A percentile compares a stretch with the other conserved stretches of the same genome.
Evolutionary conservation across 169 alveolate genomes (phyloP).

Genomic region (Eimeria maxima): DNA sequence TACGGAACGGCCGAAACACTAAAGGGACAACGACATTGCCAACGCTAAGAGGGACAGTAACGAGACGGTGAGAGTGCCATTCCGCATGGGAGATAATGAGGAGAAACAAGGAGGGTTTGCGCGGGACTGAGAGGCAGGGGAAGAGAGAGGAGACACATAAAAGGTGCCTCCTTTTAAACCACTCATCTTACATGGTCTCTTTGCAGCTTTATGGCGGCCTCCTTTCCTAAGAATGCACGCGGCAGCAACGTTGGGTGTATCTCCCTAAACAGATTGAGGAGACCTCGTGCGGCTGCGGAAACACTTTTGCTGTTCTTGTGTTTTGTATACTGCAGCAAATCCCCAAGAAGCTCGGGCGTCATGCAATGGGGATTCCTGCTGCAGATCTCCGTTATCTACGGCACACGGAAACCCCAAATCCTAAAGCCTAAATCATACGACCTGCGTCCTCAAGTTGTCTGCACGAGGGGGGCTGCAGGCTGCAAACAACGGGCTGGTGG

Average conservation of each 20-base stretch:
- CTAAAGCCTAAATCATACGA: not conserved
- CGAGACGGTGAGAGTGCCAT: not conserved
- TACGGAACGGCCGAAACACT: not conserved
- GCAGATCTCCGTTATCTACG: conserved; percentile 88
- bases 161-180: not conserved
- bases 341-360: conserved; percentile 87
- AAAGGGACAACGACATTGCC: not conserved
- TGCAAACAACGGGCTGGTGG: not conserved
- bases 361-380: conserved; percentile 92
- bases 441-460: not conserved
- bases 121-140: not conserved
- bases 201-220: conserved; percentile 82
- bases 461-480: not conserved
- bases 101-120: too few relatives aligned
- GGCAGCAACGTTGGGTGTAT: conserved; percentile 89
- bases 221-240: conserved; percentile 86
- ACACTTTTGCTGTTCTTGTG: conserved; percentile 89
- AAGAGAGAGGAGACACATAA: not conserved
- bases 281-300: conserved; percentile 91
- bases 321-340: conserved; percentile 88
- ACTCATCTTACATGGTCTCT: not conserved
- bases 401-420: not conserved
- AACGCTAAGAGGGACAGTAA: not conserved
- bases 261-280: conserved; percentile 92
- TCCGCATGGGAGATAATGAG: not conserved